Evolutionary conservation across 1,139 yeast species (phyloP).

Genomic region (Suhomyces maxii): DNA sequence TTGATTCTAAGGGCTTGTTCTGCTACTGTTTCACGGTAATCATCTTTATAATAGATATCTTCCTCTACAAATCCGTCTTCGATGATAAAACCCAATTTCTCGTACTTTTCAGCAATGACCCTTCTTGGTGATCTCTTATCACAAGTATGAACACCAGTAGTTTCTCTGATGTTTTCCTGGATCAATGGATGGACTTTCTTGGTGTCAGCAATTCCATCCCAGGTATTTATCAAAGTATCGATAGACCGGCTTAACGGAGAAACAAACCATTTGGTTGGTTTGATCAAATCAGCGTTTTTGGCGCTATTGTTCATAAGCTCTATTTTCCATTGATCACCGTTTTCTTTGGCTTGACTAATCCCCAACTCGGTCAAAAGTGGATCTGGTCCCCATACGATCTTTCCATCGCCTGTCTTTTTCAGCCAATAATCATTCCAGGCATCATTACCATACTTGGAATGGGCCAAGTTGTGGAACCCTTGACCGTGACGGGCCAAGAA

Average conservation of each 20-base stretch:
- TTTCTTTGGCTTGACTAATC: constrained; percentile 36
- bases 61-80: constrained; percentile 44
- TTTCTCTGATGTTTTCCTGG: constrained; percentile 44
- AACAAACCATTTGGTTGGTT: constrained; percentile 34
- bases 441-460: constrained; percentile 40
- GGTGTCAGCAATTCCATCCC: constrained; percentile 32
- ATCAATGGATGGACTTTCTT: constrained; percentile 30
- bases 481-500: constrained; percentile 50
- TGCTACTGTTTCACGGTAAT: constrained; percentile 41
- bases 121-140: constrained; percentile 41
- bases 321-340: constrained; percentile 18
- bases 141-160: constrained; percentile 46
- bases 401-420: constrained; percentile 43
- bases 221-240: constrained; percentile 34
- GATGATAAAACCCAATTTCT: constrained; percentile 25
- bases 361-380: constrained; percentile 46
- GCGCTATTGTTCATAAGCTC: constrained; percentile 17
- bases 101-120: constrained; percentile 33
- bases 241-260: constrained; percentile 42
- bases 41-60: constrained; percentile 38
- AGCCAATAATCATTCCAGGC: constrained; percentile 49
- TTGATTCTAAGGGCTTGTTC: constrained; percentile 44
- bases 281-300: constrained; percentile 26
- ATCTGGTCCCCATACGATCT: constrained; percentile 49
- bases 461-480: constrained; percentile 48